Evolutionary conservation across 1,284 basidiomycete species (phyloP).

Genomic region (Moniliella sp.): DNA sequence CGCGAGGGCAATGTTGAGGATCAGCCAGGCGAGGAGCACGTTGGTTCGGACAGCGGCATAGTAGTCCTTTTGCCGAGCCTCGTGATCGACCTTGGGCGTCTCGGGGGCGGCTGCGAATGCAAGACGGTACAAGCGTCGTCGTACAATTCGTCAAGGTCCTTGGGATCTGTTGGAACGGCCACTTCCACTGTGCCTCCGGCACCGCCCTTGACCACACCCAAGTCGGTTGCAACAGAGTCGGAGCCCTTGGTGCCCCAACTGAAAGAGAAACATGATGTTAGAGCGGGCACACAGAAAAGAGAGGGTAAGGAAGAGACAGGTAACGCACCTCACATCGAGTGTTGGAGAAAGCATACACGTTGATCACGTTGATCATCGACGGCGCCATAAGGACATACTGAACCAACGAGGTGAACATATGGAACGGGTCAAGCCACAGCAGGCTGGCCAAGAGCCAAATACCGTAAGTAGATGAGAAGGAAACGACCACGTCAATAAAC

Average conservation of each 20-base stretch:
- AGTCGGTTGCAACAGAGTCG: slow-evolving; percentile 19
- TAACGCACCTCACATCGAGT: slow-evolving; percentile 24
- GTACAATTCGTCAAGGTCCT: slow-evolving; percentile 27
- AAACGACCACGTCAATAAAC: slow-evolving; percentile 25
- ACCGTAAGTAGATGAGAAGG: slow-evolving; percentile 27
- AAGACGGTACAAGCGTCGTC: slow-evolving; percentile 30
- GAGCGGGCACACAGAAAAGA: background rate
- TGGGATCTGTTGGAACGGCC: slow-evolving; percentile 20
- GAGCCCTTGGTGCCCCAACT: slow-evolving; percentile 32
- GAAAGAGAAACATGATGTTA: background rate
- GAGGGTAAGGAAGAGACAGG: background rate
- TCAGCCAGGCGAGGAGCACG: slow-evolving; percentile 6
- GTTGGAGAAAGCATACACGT: slow-evolving; percentile 21
- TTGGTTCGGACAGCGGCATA: slow-evolving; percentile 5
- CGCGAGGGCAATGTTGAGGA: slow-evolving; percentile 24
- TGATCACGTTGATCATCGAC: slow-evolving; percentile 29
- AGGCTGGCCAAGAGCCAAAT: slow-evolving; percentile 24
- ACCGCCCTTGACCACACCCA: slow-evolving; percentile 13
- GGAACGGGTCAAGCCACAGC: slow-evolving; percentile 19
- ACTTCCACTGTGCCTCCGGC: slow-evolving; percentile 22
- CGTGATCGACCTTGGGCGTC: slow-evolving; percentile 9
- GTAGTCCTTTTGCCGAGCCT: slow-evolving; percentile 21
- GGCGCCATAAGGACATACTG: slow-evolving; percentile 30
- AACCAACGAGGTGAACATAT: slow-evolving; percentile 27
- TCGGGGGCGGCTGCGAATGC: slow-evolving; percentile 11